These are phyloP conservation scores for Exserohilum turcica DNA, from an alignment of 2,329 filamentous ascomycete species.

Conservation along the genomic window DNA sequence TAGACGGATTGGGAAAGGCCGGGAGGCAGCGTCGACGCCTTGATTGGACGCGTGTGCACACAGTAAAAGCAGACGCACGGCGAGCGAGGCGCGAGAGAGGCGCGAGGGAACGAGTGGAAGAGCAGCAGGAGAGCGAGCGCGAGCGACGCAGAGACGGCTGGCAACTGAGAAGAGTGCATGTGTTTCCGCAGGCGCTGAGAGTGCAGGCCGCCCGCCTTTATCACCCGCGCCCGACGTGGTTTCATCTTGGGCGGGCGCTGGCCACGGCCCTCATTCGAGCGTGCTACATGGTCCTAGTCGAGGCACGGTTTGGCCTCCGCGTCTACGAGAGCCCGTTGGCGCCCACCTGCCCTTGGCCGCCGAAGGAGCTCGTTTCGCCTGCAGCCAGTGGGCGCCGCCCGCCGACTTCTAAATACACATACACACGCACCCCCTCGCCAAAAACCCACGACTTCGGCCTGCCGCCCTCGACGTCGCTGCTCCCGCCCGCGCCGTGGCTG, in stretches of 20 bases:
- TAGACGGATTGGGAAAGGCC: conserved; percentile 21
- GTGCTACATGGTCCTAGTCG: conserved; percentile 8
- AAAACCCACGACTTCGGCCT: too few species aligned
- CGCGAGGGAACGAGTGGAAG: too few species aligned
- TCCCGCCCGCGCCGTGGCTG: conserved; percentile 23
- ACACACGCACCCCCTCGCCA: background rate
- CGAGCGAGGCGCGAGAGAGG: too few species aligned
- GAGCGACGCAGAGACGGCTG: conserved; percentile 23
- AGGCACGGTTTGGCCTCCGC: conserved; percentile 21
- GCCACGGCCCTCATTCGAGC: conserved; percentile 34
- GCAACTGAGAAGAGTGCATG: too few species aligned
- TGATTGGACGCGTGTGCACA: conserved; percentile 11
- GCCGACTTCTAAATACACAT: background rate
- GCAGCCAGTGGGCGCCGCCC: background rate
- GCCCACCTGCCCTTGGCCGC: conserved; percentile 9
- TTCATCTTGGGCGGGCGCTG: conserved; percentile 37
- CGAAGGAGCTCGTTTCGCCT: background rate
- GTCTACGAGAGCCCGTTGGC: conserved; percentile 20
- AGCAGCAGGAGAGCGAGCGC: background rate
- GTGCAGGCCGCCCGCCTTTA: conserved; percentile 24
- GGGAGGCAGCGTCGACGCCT: conserved; percentile 16
- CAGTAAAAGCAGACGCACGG: background rate
- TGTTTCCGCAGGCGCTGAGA: conserved; percentile 38
- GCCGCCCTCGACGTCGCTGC: too few species aligned
- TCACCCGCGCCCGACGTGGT: conserved; percentile 32